Conservation (phyloP, 805 yeast genomes). For the Priceomyces melissophilus region DNA sequence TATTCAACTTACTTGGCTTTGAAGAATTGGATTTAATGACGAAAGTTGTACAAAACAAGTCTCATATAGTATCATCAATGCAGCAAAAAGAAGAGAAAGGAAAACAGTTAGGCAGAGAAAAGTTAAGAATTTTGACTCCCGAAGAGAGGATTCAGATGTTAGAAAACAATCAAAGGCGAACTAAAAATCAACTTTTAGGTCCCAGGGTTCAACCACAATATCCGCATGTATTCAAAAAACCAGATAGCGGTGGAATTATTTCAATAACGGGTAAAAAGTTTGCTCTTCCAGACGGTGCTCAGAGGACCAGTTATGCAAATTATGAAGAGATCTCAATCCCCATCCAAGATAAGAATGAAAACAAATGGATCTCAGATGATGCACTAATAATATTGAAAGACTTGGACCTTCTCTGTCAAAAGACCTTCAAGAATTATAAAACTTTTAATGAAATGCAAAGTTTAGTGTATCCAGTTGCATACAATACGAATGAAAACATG, state of each 20-base stretch:
- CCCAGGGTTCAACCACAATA: slow-evolving; percentile 51
- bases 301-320: slow-evolving; percentile 53
- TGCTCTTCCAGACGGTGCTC: slow-evolving; percentile 77
- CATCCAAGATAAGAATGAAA: slow-evolving; percentile 50
- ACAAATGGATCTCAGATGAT: slow-evolving; percentile 39
- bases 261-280: slow-evolving; percentile 79
- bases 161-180: slow-evolving; percentile 44
- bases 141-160: slow-evolving; percentile 55
- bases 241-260: slow-evolving; percentile 60
- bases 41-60: slow-evolving; percentile 49
- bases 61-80: slow-evolving; percentile 8
- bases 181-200: slow-evolving; percentile 47
- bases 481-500: slow-evolving; percentile 91
- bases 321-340: slow-evolving; percentile 88
- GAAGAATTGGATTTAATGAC: slow-evolving; percentile 82
- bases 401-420: slow-evolving; percentile 74
- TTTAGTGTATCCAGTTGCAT: slow-evolving; percentile 86
- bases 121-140: slow-evolving; percentile 41
- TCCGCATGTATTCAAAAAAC: slow-evolving; percentile 82
- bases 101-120: slow-evolving; percentile 1
- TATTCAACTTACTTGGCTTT: slow-evolving; percentile 80
- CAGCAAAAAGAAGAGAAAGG: slow-evolving; percentile 13
- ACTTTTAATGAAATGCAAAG: slow-evolving; percentile 86
- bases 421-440: slow-evolving; percentile 77
- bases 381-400: slow-evolving; percentile 56